phyloP scores from a whole-genome alignment of 208 protist genomes.

The Wallacemonas sp. region DNA sequence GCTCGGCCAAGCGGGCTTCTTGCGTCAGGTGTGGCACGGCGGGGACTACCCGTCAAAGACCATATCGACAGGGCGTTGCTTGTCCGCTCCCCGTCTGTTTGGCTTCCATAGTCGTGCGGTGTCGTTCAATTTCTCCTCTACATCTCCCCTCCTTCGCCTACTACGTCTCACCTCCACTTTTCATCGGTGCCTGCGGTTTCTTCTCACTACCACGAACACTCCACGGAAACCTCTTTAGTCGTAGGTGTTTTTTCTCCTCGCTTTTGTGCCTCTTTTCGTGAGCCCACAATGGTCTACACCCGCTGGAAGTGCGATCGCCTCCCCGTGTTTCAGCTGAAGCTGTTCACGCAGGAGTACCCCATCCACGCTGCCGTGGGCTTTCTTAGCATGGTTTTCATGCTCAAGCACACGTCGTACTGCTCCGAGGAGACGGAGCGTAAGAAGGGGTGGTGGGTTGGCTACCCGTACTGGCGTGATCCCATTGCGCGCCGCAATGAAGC shows the following conservation, averaged over 20 bases:
- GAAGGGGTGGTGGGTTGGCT: conserved; percentile 85
- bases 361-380: conserved; percentile 58
- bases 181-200: too few species aligned
- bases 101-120: too few species aligned
- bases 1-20: too few species aligned
- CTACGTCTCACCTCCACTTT: neutral
- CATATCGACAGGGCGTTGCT: too few species aligned
- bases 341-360: conserved; percentile 87
- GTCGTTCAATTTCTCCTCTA: neutral
- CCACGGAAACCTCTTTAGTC: conserved; percentile 7
- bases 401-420: conserved; percentile 82
- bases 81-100: too few species aligned
- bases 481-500: conserved; percentile 86
- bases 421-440: conserved; percentile 91
- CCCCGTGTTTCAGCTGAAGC: conserved; percentile 79
- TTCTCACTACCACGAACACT: conserved; percentile 1
- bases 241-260: neutral
- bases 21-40: too few species aligned
- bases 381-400: conserved; percentile 74
- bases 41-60: too few species aligned
- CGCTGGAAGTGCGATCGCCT: conserved; percentile 92
- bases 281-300: conserved; percentile 84
- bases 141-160: conserved; percentile 1
- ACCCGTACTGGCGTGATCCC: conserved; percentile 92
- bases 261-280: neutral